These are phyloP conservation scores for Boletales sp. DNA, from an alignment of 768 basidiomycete genomes.

Conservation along the genomic window DNA sequence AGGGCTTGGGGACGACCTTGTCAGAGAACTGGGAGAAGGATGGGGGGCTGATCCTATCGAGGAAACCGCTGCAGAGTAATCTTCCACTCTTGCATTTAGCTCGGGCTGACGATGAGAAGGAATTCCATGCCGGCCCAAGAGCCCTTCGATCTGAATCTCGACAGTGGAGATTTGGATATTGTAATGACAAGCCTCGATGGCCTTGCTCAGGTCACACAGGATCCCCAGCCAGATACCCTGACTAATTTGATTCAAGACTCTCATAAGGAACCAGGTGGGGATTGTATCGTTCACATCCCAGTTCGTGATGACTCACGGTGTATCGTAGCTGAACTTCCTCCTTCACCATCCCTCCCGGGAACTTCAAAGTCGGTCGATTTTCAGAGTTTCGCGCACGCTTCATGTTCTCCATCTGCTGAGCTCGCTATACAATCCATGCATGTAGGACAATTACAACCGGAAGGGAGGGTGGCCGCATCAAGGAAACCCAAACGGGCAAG, in stretches of 20 bases:
- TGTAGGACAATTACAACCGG: not conserved
- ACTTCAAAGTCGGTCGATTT: slow-evolving; percentile 4
- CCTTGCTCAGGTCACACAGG: not conserved
- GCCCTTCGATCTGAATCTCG: slow-evolving; percentile 12
- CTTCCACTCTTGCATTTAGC: not conserved
- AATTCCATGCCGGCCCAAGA: slow-evolving; percentile 17
- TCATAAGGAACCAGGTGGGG: slow-evolving; percentile 6
- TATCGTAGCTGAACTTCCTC: slow-evolving; percentile 3
- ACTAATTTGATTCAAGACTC: not conserved
- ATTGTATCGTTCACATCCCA: not conserved
- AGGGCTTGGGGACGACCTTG: slow-evolving; percentile 70
- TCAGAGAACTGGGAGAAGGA: slow-evolving; percentile 67
- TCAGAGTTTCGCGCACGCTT: not conserved
- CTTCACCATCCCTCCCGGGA: slow-evolving; percentile 1
- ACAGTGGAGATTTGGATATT: slow-evolving; percentile 23
- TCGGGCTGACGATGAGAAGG: slow-evolving; percentile 13
- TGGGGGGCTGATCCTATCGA: slow-evolving; percentile 43
- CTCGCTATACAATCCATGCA: not conserved
- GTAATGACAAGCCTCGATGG: slow-evolving; percentile 11
- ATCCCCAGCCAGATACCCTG: not conserved
- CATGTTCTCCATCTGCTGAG: slow-evolving; percentile 4
- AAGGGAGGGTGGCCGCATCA: slow-evolving; percentile 2
- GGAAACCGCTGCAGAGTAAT: slow-evolving; percentile 14
- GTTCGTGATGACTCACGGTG: not conserved
- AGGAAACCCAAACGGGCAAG: slow-evolving; percentile 51